These are phyloP conservation scores for Nissolia schottii DNA, from an alignment of 306 rosid genomes.

Conservation along the genomic window DNA sequence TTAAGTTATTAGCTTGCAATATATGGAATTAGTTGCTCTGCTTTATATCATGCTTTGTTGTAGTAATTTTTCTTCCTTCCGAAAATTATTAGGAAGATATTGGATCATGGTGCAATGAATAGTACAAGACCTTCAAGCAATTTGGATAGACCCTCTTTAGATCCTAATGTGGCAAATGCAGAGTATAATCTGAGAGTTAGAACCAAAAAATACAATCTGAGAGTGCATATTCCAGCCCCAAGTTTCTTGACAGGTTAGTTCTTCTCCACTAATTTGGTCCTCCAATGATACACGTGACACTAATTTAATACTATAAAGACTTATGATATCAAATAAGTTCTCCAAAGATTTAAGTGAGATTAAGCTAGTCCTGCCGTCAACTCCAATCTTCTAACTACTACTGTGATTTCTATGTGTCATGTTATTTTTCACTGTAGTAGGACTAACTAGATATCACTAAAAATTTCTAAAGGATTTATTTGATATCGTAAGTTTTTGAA, in stretches of 20 bases:
- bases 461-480: no score
- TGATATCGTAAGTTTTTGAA: no score
- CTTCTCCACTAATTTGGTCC: slow-evolving; percentile 13
- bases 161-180: slow-evolving; percentile 11
- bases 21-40: neutral
- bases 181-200: no score
- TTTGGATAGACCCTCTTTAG: slow-evolving; percentile 13
- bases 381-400: no score
- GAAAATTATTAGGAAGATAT: slow-evolving; percentile 36
- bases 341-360: no score
- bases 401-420: no score
- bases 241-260: neutral
- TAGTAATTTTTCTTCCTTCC: neutral
- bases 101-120: slow-evolving; percentile 14
- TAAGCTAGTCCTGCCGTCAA: no score
- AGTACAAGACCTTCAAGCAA: slow-evolving; percentile 13
- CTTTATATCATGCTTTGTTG: neutral
- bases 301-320: no score
- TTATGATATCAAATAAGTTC: no score
- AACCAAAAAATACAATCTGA: slow-evolving; percentile 4
- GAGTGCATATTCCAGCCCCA: slow-evolving; percentile 13
- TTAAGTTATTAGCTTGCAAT: neutral
- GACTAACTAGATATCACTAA: no score
- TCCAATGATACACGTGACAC: no score
- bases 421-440: no score